These are phyloP conservation scores for Phycomyces nitens DNA, from an alignment of 192 early-diverging fungal genomes.

Conservation along the genomic window DNA sequence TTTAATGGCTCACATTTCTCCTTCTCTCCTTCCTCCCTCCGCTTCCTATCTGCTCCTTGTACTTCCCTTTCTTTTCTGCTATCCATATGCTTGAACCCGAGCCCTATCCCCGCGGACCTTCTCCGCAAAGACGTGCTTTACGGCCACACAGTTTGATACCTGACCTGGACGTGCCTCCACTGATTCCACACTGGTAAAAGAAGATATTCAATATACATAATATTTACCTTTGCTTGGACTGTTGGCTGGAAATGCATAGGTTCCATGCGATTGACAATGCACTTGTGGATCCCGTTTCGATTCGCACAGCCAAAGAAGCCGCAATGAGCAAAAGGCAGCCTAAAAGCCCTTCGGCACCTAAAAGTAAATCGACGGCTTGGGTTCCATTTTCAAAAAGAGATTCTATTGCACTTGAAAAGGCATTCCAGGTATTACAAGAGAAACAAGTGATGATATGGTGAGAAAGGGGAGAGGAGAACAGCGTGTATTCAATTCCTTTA, in stretches of 20 bases:
- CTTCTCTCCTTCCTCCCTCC: background rate
- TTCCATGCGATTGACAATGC: conserved; percentile 52
- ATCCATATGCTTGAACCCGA: background rate
- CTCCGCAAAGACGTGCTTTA: conserved; percentile 9
- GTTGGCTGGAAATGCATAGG: conserved; percentile 26
- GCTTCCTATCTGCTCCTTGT: background rate
- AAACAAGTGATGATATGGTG: no score
- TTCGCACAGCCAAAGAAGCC: conserved; percentile 16
- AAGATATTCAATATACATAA: background rate
- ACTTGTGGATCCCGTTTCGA: conserved; percentile 11
- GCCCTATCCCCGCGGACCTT: background rate
- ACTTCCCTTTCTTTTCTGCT: no score
- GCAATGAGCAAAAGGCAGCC: conserved; percentile 25
- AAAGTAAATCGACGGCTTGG: conserved; percentile 46
- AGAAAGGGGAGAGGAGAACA: no score
- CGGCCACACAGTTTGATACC: conserved; percentile 25
- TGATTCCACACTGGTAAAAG: conserved; percentile 23
- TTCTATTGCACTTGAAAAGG: conserved; percentile 52
- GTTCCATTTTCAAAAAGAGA: conserved; percentile 54
- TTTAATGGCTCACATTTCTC: background rate
- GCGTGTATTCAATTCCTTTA: background rate
- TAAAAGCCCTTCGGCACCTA: conserved; percentile 37
- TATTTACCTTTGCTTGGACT: background rate
- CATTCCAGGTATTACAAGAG: conserved; percentile 36
- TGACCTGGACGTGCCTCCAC: conserved; percentile 21